Conservation (phyloP, 164 flowering plant genomes). For the Liriodendron chinense region DNA sequence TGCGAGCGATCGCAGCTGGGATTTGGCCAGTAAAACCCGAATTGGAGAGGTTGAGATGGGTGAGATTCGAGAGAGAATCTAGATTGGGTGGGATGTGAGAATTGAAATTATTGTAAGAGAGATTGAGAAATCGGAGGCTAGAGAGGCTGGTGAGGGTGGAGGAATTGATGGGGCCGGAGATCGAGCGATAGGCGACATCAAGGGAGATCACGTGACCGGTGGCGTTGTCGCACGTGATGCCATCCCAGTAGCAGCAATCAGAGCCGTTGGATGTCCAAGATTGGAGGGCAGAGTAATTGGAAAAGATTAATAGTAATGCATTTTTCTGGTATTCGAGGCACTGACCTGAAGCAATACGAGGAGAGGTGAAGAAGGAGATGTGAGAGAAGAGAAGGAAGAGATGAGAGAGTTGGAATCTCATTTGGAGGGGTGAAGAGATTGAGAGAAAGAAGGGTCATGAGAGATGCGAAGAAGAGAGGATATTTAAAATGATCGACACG, state of each 20-base stretch:
- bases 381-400: slow-evolving; percentile 9
- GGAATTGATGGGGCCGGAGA: slow-evolving; percentile 9
- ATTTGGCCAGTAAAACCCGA: slow-evolving; percentile 43
- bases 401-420: slow-evolving; percentile 19
- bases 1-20: slow-evolving; percentile 28
- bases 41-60: slow-evolving; percentile 42
- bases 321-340: slow-evolving; percentile 32
- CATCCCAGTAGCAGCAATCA: slow-evolving; percentile 39
- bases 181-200: slow-evolving; percentile 27
- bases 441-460: not conserved
- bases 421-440: slow-evolving; percentile 12
- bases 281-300: slow-evolving; percentile 20
- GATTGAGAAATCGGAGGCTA: slow-evolving; percentile 31
- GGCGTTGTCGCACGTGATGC: slow-evolving; percentile 28
- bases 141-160: not conserved
- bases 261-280: slow-evolving; percentile 28
- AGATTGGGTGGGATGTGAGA: slow-evolving; percentile 34
- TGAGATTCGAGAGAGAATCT: slow-evolving; percentile 25
- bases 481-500: too few relatives aligned
- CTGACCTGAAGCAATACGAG: not conserved
- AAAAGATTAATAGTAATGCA: not conserved
- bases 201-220: slow-evolving; percentile 30
- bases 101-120: slow-evolving; percentile 35
- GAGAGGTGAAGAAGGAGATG: slow-evolving; percentile 2
- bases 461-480: slow-evolving; percentile 33